A percentile compares a stretch with the other conserved stretches of the same genome.
These are phyloP conservation scores for Microbotryum silenes-acaulis DNA, from an alignment of 1,284 basidiomycete species.

Conservation along the genomic window DNA sequence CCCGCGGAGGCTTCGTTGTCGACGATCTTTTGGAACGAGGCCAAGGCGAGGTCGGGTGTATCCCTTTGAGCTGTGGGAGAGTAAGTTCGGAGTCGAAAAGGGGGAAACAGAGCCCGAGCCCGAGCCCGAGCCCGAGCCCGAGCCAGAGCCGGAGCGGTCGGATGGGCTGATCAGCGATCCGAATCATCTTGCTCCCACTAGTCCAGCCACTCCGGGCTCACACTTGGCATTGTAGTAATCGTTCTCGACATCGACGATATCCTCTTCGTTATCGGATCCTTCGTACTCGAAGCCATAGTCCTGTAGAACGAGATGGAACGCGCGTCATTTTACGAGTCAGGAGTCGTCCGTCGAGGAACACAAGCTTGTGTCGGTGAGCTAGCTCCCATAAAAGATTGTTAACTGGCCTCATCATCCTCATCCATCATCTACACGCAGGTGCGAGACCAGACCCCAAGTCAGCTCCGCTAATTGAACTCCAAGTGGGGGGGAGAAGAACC, in stretches of 20 bases:
- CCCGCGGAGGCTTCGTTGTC: slow-evolving; percentile 16
- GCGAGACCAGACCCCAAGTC: neutral
- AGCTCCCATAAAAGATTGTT: neutral
- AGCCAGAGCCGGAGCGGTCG: neutral
- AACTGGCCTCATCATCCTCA: slow-evolving; percentile 23
- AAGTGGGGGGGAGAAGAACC: neutral
- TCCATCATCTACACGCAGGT: slow-evolving; percentile 23
- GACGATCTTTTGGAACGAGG: slow-evolving; percentile 29
- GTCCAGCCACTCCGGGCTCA: slow-evolving; percentile 41
- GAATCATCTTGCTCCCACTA: neutral
- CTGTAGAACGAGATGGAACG: slow-evolving; percentile 44
- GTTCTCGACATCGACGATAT: slow-evolving; percentile 90
- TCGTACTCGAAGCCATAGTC: slow-evolving; percentile 98
- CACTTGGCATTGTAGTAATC: slow-evolving; percentile 97
- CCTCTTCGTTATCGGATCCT: slow-evolving; percentile 70
- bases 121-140: too few species aligned
- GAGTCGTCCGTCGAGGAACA: neutral
- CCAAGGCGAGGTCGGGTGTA: slow-evolving; percentile 18
- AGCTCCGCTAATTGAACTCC: neutral
- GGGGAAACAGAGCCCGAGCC: neutral
- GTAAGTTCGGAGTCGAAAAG: neutral
- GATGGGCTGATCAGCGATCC: neutral
- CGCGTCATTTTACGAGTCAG: neutral
- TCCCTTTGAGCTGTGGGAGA: slow-evolving; percentile 10
- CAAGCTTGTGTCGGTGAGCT: neutral